These are phyloP conservation scores for Solanum pinnatisectum DNA, from an alignment of 257 asterid genomes.

Conservation along the genomic window DNA sequence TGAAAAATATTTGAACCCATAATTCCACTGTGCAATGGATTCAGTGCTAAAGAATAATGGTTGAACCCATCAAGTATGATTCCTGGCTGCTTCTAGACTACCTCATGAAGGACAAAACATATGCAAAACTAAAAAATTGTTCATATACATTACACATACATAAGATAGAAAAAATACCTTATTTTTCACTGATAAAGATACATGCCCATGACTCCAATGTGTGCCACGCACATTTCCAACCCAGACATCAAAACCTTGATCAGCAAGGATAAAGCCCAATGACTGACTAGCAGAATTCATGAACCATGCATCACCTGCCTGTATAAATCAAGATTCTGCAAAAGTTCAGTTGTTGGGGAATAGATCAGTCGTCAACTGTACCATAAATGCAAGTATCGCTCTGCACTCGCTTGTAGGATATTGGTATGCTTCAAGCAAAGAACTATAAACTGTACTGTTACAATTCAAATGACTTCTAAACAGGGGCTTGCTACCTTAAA, in stretches of 20 bases:
- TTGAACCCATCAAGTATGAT: not conserved
- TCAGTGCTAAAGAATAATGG: not conserved
- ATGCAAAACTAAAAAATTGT: not conserved
- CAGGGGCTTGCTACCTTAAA: not conserved
- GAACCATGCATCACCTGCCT: conserved; percentile 99
- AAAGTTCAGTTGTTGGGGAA: not conserved
- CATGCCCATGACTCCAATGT: conserved; percentile 97
- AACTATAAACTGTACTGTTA: not conserved
- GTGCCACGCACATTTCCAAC: conserved; percentile 98
- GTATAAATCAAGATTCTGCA: conserved; percentile 13
- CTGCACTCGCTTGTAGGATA: not conserved
- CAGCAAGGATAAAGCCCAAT: conserved; percentile 91
- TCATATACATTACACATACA: not conserved
- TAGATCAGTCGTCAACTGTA: not conserved
- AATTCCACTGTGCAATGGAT: not conserved
- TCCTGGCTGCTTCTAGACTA: not conserved
- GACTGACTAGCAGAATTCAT: conserved; percentile 67
- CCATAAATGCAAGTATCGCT: not conserved
- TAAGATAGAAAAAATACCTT: conserved; percentile 31
- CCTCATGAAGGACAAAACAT: conserved; percentile 2
- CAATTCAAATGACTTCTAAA: not conserved
- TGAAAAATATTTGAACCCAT: not conserved
- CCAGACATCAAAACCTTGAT: conserved; percentile 94
- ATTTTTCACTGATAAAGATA: conserved; percentile 47
- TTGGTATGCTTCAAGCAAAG: not conserved